These are phyloP conservation scores for Chrysanthemum seticuspe DNA, from an alignment of 129 eudicot genomes.

Conservation along the genomic window DNA sequence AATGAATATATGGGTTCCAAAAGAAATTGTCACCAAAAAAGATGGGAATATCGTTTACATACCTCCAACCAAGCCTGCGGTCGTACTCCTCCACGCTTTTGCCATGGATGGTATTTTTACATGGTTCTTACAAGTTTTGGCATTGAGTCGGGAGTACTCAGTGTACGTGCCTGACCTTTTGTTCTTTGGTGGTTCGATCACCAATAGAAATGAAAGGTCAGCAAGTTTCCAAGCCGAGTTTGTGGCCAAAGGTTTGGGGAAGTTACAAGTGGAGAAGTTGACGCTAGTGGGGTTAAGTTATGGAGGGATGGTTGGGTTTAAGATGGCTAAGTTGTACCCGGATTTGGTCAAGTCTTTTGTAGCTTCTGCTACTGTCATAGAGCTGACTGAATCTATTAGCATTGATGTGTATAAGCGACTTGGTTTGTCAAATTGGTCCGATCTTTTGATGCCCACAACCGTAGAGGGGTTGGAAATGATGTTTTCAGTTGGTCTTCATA, in stretches of 20 bases:
- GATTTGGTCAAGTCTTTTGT: slow-evolving; percentile 13
- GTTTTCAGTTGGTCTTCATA: slow-evolving; percentile 12
- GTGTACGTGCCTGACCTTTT: slow-evolving; percentile 11
- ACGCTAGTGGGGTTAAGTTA: slow-evolving; percentile 14
- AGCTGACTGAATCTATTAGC: slow-evolving; percentile 5
- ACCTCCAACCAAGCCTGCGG: slow-evolving; percentile 11
- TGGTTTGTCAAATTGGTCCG: neutral
- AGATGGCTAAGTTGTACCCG: slow-evolving; percentile 16
- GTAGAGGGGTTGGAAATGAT: neutral
- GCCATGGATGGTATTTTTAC: slow-evolving; percentile 4
- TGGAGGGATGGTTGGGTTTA: slow-evolving; percentile 17
- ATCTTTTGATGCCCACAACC: slow-evolving; percentile 4
- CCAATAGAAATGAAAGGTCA: neutral
- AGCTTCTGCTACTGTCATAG: neutral
- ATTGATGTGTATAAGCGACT: neutral
- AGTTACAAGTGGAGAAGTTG: neutral
- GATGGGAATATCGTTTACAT: neutral
- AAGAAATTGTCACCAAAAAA: neutral
- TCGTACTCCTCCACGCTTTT: slow-evolving; percentile 5
- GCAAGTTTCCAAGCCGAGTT: slow-evolving; percentile 8
- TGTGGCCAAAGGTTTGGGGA: slow-evolving; percentile 13
- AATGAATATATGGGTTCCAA: slow-evolving; percentile 17
- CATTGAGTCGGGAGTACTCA: neutral
- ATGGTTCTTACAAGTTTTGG: slow-evolving; percentile 13
- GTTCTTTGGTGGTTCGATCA: slow-evolving; percentile 15